These are phyloP conservation scores for Trichosporon inkin DNA, from an alignment of 1,284 basidiomycete species.

Conservation along the genomic window DNA sequence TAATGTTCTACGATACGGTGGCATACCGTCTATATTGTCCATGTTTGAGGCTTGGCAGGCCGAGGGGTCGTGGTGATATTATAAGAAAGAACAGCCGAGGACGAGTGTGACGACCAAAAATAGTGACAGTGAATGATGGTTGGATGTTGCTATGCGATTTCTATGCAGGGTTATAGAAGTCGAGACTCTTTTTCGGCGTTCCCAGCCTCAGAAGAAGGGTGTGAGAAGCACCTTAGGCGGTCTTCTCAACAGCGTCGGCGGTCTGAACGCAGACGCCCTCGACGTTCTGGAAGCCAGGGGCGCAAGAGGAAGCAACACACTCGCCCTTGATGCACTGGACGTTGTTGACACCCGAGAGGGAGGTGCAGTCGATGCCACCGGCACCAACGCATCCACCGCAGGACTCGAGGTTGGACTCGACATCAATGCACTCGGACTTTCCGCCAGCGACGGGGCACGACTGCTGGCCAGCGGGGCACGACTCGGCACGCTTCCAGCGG, in stretches of 20 bases:
- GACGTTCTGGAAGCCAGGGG: constrained; percentile 13
- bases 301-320: constrained; percentile 23
- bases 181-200: no score
- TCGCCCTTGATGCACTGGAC: constrained; percentile 20
- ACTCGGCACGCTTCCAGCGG: constrained; percentile 11
- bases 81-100: neutral
- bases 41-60: constrained; percentile 1
- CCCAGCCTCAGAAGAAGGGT: no score
- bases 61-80: constrained; percentile 4
- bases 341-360: constrained; percentile 55
- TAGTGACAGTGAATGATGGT: neutral
- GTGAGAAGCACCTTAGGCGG: neutral
- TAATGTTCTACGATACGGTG: neutral
- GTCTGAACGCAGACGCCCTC: constrained; percentile 12
- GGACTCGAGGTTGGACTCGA: constrained; percentile 23
- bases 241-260: neutral
- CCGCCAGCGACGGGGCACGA: constrained; percentile 19
- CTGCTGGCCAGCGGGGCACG: constrained; percentile 13
- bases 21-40: constrained; percentile 1
- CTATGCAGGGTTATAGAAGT: neutral
- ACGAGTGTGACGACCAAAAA: neutral
- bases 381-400: constrained; percentile 66
- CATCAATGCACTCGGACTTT: constrained; percentile 26
- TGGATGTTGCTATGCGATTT: neutral
- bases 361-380: constrained; percentile 64